A percentile compares a stretch with the other conserved stretches of the same genome.
Evolutionary conservation across 352 stramenopile genomes (phyloP).

Genomic region (Saprolegnia diclina): DNA sequence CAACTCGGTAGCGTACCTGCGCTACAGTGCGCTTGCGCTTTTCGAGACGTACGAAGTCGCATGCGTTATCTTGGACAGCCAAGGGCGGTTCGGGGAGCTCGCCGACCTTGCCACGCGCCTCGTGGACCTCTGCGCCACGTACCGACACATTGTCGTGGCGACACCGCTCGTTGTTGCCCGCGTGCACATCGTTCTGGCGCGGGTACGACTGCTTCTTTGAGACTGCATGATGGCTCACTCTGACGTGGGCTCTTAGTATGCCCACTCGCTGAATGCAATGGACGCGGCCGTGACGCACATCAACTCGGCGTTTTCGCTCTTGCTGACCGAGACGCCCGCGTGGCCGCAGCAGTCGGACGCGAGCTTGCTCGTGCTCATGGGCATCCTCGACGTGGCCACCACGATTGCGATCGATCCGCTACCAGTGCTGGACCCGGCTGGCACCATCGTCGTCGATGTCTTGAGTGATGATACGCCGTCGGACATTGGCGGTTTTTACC

Average conservation of each 20-base stretch:
- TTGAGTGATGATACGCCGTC: neutral
- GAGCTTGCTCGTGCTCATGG: constrained; percentile 8
- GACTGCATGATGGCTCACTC: neutral
- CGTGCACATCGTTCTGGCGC: constrained; percentile 3
- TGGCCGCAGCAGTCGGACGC: constrained; percentile 15
- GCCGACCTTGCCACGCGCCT: neutral
- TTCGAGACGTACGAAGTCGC: constrained; percentile 1
- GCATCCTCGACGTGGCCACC: constrained; percentile 11
- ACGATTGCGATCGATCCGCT: constrained; percentile 8
- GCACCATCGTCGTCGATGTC: neutral
- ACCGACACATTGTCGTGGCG: neutral
- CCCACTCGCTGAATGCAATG: constrained; percentile 3
- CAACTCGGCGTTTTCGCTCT: constrained; percentile 11
- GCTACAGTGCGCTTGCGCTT: neutral
- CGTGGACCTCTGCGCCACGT: neutral
- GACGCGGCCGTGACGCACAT: constrained; percentile 11
- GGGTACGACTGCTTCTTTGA: neutral
- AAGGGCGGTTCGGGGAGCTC: constrained; percentile 10
- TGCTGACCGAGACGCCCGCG: constrained; percentile 1
- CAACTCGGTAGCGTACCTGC: neutral
- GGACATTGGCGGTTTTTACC: constrained; percentile 30
- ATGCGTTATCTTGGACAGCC: constrained; percentile 2
- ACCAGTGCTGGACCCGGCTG: neutral
- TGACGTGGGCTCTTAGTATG: neutral
- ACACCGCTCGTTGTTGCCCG: neutral